Evolutionary conservation across 257 asterid species (phyloP).

Genomic region (Salvia splendens): DNA sequence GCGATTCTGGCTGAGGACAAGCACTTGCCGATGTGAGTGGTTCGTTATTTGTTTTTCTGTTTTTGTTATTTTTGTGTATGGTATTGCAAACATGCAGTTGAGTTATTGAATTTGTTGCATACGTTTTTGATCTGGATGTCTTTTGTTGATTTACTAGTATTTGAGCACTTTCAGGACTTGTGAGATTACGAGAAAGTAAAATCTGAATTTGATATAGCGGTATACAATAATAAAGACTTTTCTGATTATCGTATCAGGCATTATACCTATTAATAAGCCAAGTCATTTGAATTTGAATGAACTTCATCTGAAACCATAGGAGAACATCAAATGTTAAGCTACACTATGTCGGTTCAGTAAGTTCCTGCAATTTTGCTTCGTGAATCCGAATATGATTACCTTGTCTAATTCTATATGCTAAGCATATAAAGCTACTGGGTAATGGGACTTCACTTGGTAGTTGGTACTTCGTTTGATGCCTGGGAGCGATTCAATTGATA

Average conservation of each 20-base stretch:
- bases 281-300: no score
- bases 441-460: slow-evolving; percentile 14
- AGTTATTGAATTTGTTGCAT: slow-evolving; percentile 22
- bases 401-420: neutral
- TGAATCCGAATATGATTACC: slow-evolving; percentile 1
- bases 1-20: slow-evolving; percentile 98
- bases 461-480: neutral
- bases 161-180: neutral
- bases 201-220: neutral
- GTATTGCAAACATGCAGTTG: neutral
- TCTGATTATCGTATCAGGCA: neutral
- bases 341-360: neutral
- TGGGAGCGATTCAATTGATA: neutral
- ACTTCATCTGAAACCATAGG: no score
- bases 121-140: slow-evolving; percentile 14
- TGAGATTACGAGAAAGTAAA: neutral
- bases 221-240: neutral
- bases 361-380: neutral
- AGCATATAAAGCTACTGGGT: neutral
- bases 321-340: neutral
- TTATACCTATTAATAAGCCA: no score
- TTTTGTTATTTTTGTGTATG: neutral
- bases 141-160: neutral
- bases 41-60: neutral
- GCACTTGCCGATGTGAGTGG: slow-evolving; percentile 82